Conservation (phyloP, 208 protist species). For the Trypanosoma boissoni region DNA sequence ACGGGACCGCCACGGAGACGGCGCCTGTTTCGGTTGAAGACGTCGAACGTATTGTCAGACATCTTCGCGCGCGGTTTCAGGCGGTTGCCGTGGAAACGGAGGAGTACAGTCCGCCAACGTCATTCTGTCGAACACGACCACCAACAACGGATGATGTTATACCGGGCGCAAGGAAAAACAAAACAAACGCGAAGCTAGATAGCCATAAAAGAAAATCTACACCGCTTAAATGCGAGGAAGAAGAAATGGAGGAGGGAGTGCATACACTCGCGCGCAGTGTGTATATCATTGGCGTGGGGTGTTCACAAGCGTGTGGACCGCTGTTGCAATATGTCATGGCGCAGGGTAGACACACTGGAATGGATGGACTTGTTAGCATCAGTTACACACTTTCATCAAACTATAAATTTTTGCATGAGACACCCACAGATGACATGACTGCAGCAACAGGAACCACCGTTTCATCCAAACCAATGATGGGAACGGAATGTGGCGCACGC, state of each 20-base stretch:
- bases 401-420: constrained; percentile 21
- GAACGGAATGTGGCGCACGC: too few species aligned
- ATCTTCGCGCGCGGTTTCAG: not conserved
- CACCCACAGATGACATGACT: too few species aligned
- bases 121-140: too few species aligned
- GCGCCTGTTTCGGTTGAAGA: constrained; percentile 5
- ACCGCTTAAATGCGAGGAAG: not conserved
- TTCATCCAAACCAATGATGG: too few species aligned
- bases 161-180: too few species aligned
- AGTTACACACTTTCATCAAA: constrained; percentile 37
- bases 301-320: constrained; percentile 38
- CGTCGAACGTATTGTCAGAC: constrained; percentile 4
- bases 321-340: constrained; percentile 42
- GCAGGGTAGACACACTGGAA: constrained; percentile 20
- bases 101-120: too few species aligned
- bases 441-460: too few species aligned
- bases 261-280: not conserved
- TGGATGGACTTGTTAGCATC: constrained; percentile 43
- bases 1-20: too few species aligned
- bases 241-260: not conserved
- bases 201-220: too few species aligned
- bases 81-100: not conserved
- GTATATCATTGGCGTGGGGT: constrained; percentile 39
- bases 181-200: not conserved
- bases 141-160: too few species aligned